Base-by-base conservation (phyloP, 202 grass and related monocot species). In the Sporobolus alterniflorus region DNA sequence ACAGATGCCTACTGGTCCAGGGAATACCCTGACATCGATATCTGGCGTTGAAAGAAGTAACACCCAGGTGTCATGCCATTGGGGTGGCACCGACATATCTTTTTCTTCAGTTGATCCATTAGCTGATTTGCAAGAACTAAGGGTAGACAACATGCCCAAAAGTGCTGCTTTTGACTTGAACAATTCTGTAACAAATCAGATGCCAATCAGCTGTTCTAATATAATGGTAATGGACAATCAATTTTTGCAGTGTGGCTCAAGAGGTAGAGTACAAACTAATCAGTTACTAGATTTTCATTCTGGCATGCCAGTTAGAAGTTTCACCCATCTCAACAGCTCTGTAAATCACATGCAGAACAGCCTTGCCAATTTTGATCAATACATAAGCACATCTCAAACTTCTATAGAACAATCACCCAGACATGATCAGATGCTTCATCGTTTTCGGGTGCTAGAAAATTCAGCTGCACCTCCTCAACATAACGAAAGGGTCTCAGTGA, bases 131-230 rank as follows among this genome's bases (percentile, higher is more conserved):
- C 48, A 42, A 34, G 55, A 56, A 67, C 42, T 65, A 61, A 76
- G 4, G 46, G 32, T 25, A 48, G 61, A 73, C 20, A 87, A 24
- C 48, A 51, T 82, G 44, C 30, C 86, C 66, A 82, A 80, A 34
- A 73, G 41, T 59, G 75, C 80, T 48, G 44, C 22, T 70, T 78
- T 94, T 62, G 79, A 90, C 74, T 56, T 94, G 60, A 84, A 85
- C 85, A 83, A 32, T 71, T 90, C 79, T 71, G 78, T 60, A 40
- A 69, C 46, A 41, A 88, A 55, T 76, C 69, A 77, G 44, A 82
- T 69, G 30, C 40, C 69, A 69, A 80, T 69, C 43, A 78, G 64
- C 73, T 85, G 50, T 32, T 74, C 71, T 82, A 85, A 66, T 51
- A 68, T 52, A 47, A 61, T 70, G 65, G 81, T 52, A 47, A 61